Evolutionary conservation across 225 moss, liverwort and hornwort species (phyloP).

Genomic region (Marchantia polymorpha): DNA sequence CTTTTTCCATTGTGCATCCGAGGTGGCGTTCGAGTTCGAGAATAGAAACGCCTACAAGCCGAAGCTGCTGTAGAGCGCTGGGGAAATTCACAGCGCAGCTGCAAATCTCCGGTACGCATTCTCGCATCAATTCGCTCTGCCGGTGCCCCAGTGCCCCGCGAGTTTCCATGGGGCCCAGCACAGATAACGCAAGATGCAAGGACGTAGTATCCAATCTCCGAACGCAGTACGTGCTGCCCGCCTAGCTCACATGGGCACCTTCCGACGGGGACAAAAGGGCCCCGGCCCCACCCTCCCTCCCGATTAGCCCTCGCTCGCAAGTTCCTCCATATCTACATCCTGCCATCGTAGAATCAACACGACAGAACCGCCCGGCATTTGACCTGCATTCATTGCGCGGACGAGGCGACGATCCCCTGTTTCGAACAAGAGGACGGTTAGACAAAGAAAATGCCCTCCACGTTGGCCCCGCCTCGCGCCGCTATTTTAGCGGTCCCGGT

Average conservation of each 20-base stretch:
- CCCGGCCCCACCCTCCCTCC: not conserved
- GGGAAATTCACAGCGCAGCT: not conserved
- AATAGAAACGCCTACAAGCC: not conserved
- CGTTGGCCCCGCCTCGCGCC: too few relatives aligned
- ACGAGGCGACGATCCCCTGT: too few relatives aligned
- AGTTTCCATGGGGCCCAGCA: not conserved
- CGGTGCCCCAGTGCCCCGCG: not conserved
- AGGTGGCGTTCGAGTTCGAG: not conserved
- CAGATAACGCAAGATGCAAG: not conserved
- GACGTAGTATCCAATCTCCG: not conserved
- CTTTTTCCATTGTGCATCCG: not conserved
- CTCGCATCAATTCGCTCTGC: not conserved
- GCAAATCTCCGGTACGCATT: not conserved
- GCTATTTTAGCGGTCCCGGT: too few relatives aligned
- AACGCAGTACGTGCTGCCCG: not conserved
- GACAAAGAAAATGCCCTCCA: too few relatives aligned
- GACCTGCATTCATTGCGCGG: too few relatives aligned
- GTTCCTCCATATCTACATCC: not conserved
- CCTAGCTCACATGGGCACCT: not conserved
- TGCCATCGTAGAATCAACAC: too few relatives aligned
- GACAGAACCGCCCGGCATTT: too few relatives aligned
- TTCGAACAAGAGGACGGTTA: too few relatives aligned
- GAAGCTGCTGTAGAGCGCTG: not conserved
- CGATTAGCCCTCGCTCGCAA: not conserved
- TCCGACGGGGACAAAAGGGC: not conserved